Base-by-base conservation (phyloP, 805 yeast genomes). In the Candida nemodendra region DNA sequence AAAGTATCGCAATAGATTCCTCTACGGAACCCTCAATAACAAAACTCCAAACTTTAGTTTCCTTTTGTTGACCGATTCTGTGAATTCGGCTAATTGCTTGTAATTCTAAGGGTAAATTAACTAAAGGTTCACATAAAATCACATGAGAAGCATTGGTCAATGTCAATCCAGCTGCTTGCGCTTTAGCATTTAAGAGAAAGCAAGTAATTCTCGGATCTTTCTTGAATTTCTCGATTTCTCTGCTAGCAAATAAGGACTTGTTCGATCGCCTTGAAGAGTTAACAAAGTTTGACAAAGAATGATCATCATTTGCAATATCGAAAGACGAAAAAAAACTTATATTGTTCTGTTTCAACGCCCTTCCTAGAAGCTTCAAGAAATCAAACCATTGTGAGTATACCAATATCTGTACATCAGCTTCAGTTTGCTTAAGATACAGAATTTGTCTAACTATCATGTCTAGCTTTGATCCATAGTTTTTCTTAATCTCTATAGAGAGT, bases 61-160 rank as follows among this genome's bases (percentile, higher is more conserved):
- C 79, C 30, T 72, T 67, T 3, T 71, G 73, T 60, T 93, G 99
- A 0, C 99, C 99, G 55, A 91, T 90, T 45, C 99, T 68, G 56
- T 91, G 96, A 29, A 93, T 79, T 45, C 99, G 74, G 34, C 95
- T 86, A 37, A 90, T 84, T 0, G 98, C 97, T 57, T 91, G 99
- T 12, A 87, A 57, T 51, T 93, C 98, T 32, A 89, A 69, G 2
- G 95, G 83, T 1, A 90, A 78, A 53, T 89, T 89, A 12, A 93
- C 82, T 40, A 93, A 69, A 1, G 99, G 98, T 62, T 93, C 99
- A 59, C 97, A 85, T 4, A 93, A 59, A 44, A 90, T 83, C 0
- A 93, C 91, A 58, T 93, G 96, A 2, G 85, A 84, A 0, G 99
- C 98, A 65, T 91, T 91, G 7, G 89, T 79, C 38, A 93, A 68